Evolutionary conservation across 768 basidiomycete genomes (phyloP), one percentile per base, ranked within the genome.

Genomic region (Suillus occidentalis): DNA sequence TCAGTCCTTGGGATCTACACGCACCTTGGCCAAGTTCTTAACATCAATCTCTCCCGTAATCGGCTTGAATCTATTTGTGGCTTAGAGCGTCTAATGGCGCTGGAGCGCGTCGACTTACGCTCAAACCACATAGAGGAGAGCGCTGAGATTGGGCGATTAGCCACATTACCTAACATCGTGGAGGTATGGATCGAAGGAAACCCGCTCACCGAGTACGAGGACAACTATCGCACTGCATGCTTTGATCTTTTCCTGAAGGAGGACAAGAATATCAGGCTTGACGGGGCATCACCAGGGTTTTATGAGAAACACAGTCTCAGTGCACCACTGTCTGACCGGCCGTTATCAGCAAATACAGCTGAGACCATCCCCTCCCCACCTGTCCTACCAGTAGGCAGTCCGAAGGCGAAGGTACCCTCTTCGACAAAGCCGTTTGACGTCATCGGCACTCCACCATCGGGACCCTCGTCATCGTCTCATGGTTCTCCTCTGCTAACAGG

Each of bases 51-150:
- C 20, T 85, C 92, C 1, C 81, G 84, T 62, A 99, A 99, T 72
- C 87, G 97, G 6, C 86, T 98, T 60, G 94, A 97, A 72, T 95
- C 94, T n/a, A 86, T 99, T 62, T 95, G 94, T 66, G 97, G 97
- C 20, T 83, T 99, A 8, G 97, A 99, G 76, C 87, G 95, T n/a
- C 83, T 98, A 0, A 79, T 85, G 63, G 91, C 88, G 3, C 84
- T 99, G 13, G 90, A 96, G 73, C 85, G 92, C 42, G 83, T 97
- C 36, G 96, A 99, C 75, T 80, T 98, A 18, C 85, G 94, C 7
- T 75, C 81, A 62, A 98, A 99, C 68, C 78, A 85, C 61, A 78
- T 99, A 42, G 87, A 90, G 58, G 97, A 98, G 69, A 86, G 85
- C 56, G 87, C 87, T 12, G 97, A 99, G 75, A 81, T 99, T 10